Evolutionary conservation across 192 early-diverging fungal species (phyloP).

Genomic region (Coemansia sp.): DNA sequence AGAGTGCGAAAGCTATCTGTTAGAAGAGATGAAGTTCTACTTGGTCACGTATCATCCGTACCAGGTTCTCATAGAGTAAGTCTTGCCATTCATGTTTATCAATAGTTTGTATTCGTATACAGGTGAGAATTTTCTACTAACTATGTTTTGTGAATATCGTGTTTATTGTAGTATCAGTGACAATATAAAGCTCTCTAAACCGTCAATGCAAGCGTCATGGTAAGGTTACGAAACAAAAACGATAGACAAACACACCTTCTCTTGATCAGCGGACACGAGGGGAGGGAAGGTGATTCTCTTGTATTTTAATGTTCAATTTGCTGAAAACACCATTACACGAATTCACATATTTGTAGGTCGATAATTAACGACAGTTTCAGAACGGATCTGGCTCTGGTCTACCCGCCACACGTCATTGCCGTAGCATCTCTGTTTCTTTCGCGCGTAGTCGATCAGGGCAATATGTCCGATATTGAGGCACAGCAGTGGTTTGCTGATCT

Average conservation of each 20-base stretch:
- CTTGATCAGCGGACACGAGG: too few relatives aligned
- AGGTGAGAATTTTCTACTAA: neutral
- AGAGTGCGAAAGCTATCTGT: constrained; percentile 88
- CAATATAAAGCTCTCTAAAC: constrained; percentile 31
- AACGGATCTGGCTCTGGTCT: constrained; percentile 77
- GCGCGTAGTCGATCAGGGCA: constrained; percentile 45
- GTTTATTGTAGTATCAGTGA: constrained; percentile 28
- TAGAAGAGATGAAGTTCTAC: constrained; percentile 91
- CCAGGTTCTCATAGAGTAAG: constrained; percentile 68
- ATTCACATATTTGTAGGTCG: constrained; percentile 43
- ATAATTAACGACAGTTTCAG: constrained; percentile 83
- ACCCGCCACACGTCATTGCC: constrained; percentile 90
- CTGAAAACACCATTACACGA: too few relatives aligned
- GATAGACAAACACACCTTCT: neutral
- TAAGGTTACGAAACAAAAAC: too few relatives aligned
- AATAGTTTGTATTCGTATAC: neutral
- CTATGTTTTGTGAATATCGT: neutral
- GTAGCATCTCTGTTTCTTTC: constrained; percentile 72
- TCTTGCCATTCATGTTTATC: constrained; percentile 8
- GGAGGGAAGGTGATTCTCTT: too few relatives aligned
- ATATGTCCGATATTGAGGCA: constrained; percentile 57
- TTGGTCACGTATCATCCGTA: constrained; percentile 89
- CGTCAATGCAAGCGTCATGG: constrained; percentile 55
- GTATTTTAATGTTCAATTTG: too few relatives aligned
- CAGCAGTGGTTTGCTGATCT: constrained; percentile 78